Evolutionary conservation across 495 filamentous ascomycete species (phyloP), one percentile per base, ranked within the genome.

Genomic region (Hypoxylon intermedium): DNA sequence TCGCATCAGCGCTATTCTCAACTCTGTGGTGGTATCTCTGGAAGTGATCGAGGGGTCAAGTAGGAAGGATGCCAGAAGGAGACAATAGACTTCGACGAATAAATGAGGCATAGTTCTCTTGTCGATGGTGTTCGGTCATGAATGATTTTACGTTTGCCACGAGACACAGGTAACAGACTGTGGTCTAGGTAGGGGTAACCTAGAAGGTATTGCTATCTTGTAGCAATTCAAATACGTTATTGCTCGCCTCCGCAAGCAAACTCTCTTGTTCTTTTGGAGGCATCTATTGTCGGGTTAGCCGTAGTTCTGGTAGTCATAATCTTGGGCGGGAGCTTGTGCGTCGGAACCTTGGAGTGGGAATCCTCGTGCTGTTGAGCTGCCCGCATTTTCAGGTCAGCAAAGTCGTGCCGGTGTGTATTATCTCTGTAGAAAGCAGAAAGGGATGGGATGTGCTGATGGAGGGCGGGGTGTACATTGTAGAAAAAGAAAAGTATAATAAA

Each of bases 171-270:
- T 4, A 24, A 26, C 24, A 24, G 36, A 26, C 38, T 51, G 26
- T 34, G 45, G 45, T 43, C 52, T 38, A 21, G 48, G 36, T n/a
- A 48, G 36, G 48, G 51, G 46, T 26, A 24, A 49, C 24, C 24
- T 26, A 7, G 24, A 53, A 34, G 46, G 50, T 59, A 53, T 60
- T 60, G 56, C 52, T 65, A 65, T 53, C 33, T 53, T n/a, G 37
- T 33, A 53, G 52, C 51, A 60, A 53, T 38, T 60, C 37, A 38
- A 57, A 65, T 60, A 60, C 51, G 52, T 57, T 63, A 43, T 41
- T n/a, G 40, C 49, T 40, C 9, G 36, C 34, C 34, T 53, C n/a
- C 33, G 5, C 36, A 30, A 30, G 9, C 36, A 19, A 6, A 26
- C 48, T 47, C 26, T 15, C 15, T 46, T 7, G 45, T 56, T 57